phyloP scores from a whole-genome alignment of 164 flowering plant species.

The Vitis riparia region DNA sequence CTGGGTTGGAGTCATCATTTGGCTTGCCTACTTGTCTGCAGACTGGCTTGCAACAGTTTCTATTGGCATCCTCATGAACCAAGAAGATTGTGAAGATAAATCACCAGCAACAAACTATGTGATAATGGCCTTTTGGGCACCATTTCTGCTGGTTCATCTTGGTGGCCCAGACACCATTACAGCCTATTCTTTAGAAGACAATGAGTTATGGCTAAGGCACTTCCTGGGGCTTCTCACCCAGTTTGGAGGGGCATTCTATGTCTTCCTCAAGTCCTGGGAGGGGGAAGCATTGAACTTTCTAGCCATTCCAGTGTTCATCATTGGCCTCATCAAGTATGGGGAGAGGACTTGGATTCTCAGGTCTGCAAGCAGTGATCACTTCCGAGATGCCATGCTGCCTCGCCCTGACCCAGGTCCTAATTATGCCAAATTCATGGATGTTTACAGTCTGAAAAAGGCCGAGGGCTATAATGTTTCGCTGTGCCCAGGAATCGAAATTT shows the following conservation, averaged over 20 bases:
- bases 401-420: neutral
- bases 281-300: neutral
- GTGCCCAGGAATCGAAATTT: no score
- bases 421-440: slow-evolving; percentile 6
- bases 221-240: slow-evolving; percentile 1
- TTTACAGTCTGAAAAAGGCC: neutral
- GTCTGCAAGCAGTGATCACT: neutral
- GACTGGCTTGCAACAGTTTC: slow-evolving; percentile 34
- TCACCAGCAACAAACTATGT: neutral
- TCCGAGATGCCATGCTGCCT: neutral
- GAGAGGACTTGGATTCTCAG: slow-evolving; percentile 4
- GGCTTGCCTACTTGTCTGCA: slow-evolving; percentile 37
- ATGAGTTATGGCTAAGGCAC: slow-evolving; percentile 8
- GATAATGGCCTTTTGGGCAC: slow-evolving; percentile 1
- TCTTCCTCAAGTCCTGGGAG: slow-evolving; percentile 5
- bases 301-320: neutral
- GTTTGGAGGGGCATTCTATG: neutral
- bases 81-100: neutral
- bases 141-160: neutral
- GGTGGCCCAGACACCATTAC: slow-evolving; percentile 9
- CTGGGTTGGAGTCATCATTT: slow-evolving; percentile 15
- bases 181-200: slow-evolving; percentile 6
- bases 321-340: slow-evolving; percentile 1
- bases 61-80: slow-evolving; percentile 14
- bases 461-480: neutral